These are phyloP conservation scores for Penicillium sp. DNA, from an alignment of 2,329 filamentous ascomycete species.

Conservation along the genomic window DNA sequence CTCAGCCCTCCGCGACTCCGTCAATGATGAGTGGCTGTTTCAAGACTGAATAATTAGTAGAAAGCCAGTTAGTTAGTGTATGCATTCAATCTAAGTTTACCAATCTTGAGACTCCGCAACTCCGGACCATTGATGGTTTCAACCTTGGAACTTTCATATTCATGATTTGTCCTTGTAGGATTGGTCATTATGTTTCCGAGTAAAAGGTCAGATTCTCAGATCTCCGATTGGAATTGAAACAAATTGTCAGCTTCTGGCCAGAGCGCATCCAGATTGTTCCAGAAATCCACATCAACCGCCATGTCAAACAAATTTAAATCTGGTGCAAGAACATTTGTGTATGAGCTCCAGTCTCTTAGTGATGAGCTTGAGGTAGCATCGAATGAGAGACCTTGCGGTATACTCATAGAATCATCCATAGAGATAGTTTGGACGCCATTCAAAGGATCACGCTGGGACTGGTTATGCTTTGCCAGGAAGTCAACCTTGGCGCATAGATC, in stretches of 20 bases:
- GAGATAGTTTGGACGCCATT: not conserved
- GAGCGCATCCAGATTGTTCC: slow-evolving; percentile 12
- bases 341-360: too few species aligned
- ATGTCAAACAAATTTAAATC: slow-evolving; percentile 16
- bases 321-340: not conserved
- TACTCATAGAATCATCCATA: not conserved
- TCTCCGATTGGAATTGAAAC: not conserved
- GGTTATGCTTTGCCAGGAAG: not conserved
- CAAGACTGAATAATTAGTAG: not conserved
- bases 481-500: slow-evolving; percentile 17
- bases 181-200: not conserved
- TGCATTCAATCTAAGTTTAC: too few species aligned
- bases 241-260: slow-evolving; percentile 16
- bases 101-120: slow-evolving; percentile 2
- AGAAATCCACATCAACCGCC: slow-evolving; percentile 19
- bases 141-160: not conserved
- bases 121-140: slow-evolving; percentile 1
- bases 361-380: not conserved
- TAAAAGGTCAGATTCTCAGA: not conserved
- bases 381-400: not conserved
- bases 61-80: not conserved
- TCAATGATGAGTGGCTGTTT: not conserved
- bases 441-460: not conserved
- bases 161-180: not conserved
- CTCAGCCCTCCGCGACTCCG: not conserved